phyloP scores from a whole-genome alignment of 73 alveolate genomes.

The Breviolum minutum region DNA sequence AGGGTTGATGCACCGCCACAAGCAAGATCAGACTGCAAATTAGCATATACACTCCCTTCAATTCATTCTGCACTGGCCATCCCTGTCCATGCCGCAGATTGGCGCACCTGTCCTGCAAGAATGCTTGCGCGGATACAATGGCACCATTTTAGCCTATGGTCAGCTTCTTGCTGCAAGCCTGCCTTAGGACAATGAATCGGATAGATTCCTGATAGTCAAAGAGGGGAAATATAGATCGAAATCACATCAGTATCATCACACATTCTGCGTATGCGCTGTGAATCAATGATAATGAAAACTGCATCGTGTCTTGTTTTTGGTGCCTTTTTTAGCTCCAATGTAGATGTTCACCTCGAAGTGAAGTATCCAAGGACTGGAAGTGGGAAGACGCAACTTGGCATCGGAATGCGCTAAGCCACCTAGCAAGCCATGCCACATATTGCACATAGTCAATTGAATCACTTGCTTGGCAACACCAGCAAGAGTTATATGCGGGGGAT shows the following conservation, averaged over 20 bases:
- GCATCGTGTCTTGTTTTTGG: no score
- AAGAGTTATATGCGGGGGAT: no score
- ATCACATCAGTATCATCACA: no score
- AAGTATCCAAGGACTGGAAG: conserved; percentile 66
- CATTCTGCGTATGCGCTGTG: no score
- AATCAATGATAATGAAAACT: no score
- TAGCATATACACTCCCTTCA: background rate
- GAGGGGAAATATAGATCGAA: no score
- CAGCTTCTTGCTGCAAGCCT: conserved; percentile 15
- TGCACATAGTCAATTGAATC: no score
- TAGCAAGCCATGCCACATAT: no score
- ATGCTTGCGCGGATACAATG: conserved; percentile 66
- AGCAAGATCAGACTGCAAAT: background rate
- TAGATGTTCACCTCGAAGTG: background rate
- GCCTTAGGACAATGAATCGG: no score
- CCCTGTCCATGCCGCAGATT: background rate
- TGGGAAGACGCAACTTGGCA: conserved; percentile 71
- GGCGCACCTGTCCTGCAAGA: conserved; percentile 63
- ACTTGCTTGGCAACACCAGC: no score
- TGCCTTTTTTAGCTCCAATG: background rate
- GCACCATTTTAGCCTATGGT: conserved; percentile 87
- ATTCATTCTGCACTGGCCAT: no score
- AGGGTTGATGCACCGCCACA: background rate
- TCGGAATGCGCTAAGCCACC: background rate
- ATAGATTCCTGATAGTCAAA: no score